Evolutionary conservation across 768 basidiomycete genomes (phyloP).

Genomic region (Russula griseocarnosa): DNA sequence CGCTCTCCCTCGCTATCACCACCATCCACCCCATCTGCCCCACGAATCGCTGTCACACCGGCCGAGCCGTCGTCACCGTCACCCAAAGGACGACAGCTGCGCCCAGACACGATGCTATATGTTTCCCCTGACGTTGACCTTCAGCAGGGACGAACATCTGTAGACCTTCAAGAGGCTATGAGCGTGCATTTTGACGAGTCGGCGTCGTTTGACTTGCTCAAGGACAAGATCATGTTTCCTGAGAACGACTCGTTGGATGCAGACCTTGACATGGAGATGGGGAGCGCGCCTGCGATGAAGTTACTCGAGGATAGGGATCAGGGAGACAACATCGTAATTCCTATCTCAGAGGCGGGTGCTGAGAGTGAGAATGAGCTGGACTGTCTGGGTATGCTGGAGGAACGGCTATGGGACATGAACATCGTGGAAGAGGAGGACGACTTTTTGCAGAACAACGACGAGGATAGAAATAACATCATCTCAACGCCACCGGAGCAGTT

Average conservation of each 20-base stretch:
- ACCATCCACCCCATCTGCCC: conserved; percentile 12
- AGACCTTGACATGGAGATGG: conserved; percentile 21
- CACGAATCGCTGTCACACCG: conserved; percentile 18
- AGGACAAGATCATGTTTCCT: conserved; percentile 25
- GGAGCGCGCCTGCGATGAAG: background rate
- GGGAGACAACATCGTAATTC: background rate
- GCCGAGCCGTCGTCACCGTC: conserved; percentile 24
- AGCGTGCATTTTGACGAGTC: conserved; percentile 27
- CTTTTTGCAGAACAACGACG: background rate
- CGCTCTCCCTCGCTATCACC: conserved; percentile 9
- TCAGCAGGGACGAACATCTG: conserved; percentile 14
- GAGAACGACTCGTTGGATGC: conserved; percentile 25
- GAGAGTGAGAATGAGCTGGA: conserved; percentile 17
- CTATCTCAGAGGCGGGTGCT: background rate
- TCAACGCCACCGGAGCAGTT: conserved; percentile 8
- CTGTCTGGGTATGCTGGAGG: conserved; percentile 7
- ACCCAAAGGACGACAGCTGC: conserved; percentile 5
- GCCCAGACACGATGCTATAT: conserved; percentile 3
- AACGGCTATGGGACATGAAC: conserved; percentile 21
- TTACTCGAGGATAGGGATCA: background rate
- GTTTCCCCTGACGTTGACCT: conserved; percentile 4
- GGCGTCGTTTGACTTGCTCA: conserved; percentile 28
- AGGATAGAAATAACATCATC: background rate
- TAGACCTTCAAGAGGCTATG: conserved; percentile 25
- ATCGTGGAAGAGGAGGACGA: conserved; percentile 19